phyloP scores from a whole-genome alignment of 345 rosid genomes.

The Salix suchowensis region DNA sequence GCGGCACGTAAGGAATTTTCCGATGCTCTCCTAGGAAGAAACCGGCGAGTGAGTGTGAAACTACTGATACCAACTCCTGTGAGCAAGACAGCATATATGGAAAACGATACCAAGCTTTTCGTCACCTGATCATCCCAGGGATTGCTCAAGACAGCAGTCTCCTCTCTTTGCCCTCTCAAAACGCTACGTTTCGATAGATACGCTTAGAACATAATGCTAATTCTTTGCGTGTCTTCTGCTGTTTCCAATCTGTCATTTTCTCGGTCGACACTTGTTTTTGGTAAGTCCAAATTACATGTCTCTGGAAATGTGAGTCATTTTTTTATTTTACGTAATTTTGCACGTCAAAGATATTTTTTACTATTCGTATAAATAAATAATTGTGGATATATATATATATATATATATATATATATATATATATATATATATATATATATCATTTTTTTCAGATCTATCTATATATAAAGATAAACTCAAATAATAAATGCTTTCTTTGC shows the following conservation, averaged over 20 bases:
- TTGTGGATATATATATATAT: too few relatives aligned
- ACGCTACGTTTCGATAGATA: background rate
- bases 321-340: background rate
- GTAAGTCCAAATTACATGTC: background rate
- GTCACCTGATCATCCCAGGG: background rate
- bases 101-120: background rate
- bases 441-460: too few relatives aligned
- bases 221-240: background rate
- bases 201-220: background rate
- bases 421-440: too few relatives aligned
- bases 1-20: background rate
- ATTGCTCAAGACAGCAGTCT: background rate
- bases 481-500: too few relatives aligned
- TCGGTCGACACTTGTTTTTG: background rate
- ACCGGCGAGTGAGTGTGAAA: background rate
- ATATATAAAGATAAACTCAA: too few relatives aligned
- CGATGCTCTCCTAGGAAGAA: background rate
- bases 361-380: background rate
- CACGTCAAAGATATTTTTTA: background rate
- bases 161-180: background rate
- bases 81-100: background rate
- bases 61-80: background rate
- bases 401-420: too few relatives aligned
- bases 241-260: background rate
- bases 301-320: background rate